Conservation (phyloP, 768 basidiomycete genomes). For the Naematelia aurantialba region DNA sequence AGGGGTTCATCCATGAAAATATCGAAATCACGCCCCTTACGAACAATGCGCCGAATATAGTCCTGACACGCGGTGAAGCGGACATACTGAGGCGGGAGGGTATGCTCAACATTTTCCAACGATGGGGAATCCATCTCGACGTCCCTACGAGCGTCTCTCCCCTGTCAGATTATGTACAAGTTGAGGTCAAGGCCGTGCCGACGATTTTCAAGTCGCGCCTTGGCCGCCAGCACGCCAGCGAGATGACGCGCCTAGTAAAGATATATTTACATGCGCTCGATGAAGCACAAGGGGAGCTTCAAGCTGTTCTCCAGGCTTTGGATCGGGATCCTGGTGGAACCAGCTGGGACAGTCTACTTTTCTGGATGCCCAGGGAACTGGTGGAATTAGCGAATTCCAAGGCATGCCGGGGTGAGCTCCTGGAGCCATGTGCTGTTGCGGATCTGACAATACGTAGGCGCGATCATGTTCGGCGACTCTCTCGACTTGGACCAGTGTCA, state of each 20-base stretch:
- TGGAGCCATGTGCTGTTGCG: background rate
- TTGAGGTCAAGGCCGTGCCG: slow-evolving; percentile 28
- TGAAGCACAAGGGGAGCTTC: slow-evolving; percentile 49
- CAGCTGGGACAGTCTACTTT: slow-evolving; percentile 48
- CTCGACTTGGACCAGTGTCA: slow-evolving; percentile 67
- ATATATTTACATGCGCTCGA: slow-evolving; percentile 64
- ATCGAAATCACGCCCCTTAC: slow-evolving; percentile 45
- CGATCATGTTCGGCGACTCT: slow-evolving; percentile 93
- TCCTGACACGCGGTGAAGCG: slow-evolving; percentile 67
- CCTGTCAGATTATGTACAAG: slow-evolving; percentile 7
- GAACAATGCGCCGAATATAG: slow-evolving; percentile 54
- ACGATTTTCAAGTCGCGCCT: slow-evolving; percentile 26
- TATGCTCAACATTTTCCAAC: slow-evolving; percentile 19
- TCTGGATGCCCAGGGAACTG: slow-evolving; percentile 77
- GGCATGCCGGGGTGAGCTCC: slow-evolving; percentile 77
- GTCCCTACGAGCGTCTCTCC: background rate
- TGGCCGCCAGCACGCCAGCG: slow-evolving; percentile 56
- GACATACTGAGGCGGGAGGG: slow-evolving; percentile 51
- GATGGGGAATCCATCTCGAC: slow-evolving; percentile 45
- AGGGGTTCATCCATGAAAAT: slow-evolving; percentile 57
- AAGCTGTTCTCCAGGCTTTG: slow-evolving; percentile 15
- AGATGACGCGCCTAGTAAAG: slow-evolving; percentile 72
- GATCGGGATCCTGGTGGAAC: background rate
- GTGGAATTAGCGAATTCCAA: slow-evolving; percentile 87
- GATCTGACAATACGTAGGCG: slow-evolving; percentile 58